phyloP scores from a whole-genome alignment of 176 grass and related monocot genomes.

The Stipa capillata region DNA sequence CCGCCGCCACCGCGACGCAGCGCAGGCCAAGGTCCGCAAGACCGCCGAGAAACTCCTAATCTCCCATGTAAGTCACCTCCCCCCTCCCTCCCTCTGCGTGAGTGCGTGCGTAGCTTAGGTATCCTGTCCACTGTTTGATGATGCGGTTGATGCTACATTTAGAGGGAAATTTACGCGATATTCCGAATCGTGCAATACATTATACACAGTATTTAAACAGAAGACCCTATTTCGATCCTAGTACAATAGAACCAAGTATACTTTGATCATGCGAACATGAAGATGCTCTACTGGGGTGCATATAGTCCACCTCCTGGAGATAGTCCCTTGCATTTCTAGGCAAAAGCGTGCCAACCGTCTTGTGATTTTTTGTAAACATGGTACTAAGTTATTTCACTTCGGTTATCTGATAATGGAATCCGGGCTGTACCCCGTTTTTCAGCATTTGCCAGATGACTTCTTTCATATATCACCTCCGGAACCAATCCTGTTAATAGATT shows the following conservation, averaged over 20 bases:
- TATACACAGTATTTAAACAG: not conserved
- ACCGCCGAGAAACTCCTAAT: constrained; percentile 91
- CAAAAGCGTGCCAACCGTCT: not conserved
- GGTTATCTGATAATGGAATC: not conserved
- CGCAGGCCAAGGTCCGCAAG: constrained; percentile 90
- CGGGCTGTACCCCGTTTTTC: not conserved
- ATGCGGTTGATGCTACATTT: not conserved
- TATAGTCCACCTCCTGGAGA: not conserved
- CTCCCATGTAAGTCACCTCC: constrained; percentile 46
- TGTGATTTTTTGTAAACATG: not conserved
- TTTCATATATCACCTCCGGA: not conserved
- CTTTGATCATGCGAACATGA: not conserved
- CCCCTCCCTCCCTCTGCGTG: not conserved
- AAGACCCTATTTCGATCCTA: not conserved
- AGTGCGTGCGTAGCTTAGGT: not conserved
- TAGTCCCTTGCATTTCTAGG: not conserved
- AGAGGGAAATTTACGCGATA: not conserved
- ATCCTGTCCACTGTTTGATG: not conserved
- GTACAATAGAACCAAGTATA: not conserved
- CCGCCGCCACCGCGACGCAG: constrained; percentile 69
- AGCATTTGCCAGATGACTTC: not conserved
- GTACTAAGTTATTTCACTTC: not conserved
- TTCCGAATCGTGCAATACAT: not conserved
- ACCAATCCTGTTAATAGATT: not conserved
- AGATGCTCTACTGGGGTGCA: not conserved